Percentiles rank a stretch among this genome's conserved stretches.
Evolutionary conservation across 2,329 filamentous ascomycete species (phyloP).

Genomic region (Mycosphaerella arachidis): DNA sequence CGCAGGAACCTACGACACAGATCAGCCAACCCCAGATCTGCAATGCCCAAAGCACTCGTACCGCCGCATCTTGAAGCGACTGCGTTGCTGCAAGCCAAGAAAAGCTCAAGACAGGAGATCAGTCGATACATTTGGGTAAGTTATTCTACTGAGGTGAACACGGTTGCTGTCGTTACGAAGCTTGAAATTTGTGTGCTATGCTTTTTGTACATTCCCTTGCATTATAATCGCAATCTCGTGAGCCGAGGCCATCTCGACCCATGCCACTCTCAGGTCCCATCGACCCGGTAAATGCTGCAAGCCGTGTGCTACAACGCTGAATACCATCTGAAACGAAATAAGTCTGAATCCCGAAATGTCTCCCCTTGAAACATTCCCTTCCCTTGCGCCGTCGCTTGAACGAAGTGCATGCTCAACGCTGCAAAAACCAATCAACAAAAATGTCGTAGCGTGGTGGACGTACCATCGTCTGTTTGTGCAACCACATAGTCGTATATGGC

Average conservation of each 20-base stretch:
- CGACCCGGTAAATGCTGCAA: neutral
- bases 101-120: neutral
- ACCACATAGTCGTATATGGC: neutral
- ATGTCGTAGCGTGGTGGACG: neutral
- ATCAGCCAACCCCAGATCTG: neutral
- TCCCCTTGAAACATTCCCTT: neutral
- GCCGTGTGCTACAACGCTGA: neutral
- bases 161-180: neutral
- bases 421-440: conserved; percentile 1
- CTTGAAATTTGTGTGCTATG: neutral
- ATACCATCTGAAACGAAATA: neutral
- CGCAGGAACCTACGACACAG: neutral
- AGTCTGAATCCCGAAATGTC: neutral
- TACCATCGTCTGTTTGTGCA: neutral
- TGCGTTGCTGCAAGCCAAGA: neutral
- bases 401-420: conserved; percentile 8
- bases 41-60: neutral
- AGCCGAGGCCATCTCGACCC: neutral
- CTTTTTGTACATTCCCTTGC: neutral
- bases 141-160: neutral
- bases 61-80: neutral
- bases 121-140: neutral
- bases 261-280: neutral
- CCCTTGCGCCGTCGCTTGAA: conserved; percentile 9
- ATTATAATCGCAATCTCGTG: neutral